A percentile compares a stretch with the other conserved stretches of the same genome.
These are phyloP conservation scores for Strobilomyces dryophilus DNA, from an alignment of 768 basidiomycete genomes.

Conservation along the genomic window DNA sequence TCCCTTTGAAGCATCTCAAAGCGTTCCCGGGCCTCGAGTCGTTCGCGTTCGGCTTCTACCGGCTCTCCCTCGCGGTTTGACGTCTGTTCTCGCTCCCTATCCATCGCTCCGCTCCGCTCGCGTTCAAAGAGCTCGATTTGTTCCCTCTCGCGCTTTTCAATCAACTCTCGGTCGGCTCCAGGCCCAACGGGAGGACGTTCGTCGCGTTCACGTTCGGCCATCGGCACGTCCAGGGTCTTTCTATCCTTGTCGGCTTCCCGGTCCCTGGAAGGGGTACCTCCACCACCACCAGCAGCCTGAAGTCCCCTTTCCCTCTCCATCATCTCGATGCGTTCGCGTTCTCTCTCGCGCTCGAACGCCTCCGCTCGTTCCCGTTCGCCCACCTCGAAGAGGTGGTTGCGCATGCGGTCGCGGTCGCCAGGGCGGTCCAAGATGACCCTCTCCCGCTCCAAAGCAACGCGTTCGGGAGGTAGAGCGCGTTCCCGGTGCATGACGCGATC, in stretches of 20 bases:
- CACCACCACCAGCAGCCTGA: constrained; percentile 9
- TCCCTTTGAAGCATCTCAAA: constrained; percentile 34
- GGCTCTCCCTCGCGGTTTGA: constrained; percentile 19
- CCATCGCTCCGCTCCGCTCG: constrained; percentile 11
- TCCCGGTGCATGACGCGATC: constrained; percentile 24
- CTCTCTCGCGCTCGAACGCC: constrained; percentile 32
- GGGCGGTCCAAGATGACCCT: constrained; percentile 17
- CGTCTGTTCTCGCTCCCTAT: constrained; percentile 18
- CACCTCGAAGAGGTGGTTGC: constrained; percentile 17
- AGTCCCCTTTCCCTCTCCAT: constrained; percentile 27
- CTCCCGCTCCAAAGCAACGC: constrained; percentile 20
- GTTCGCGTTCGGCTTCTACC: constrained; percentile 25
- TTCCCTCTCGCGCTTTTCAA: constrained; percentile 28
- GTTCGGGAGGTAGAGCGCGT: constrained; percentile 16
- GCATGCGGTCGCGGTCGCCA: constrained; percentile 27
- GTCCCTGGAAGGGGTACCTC: constrained; percentile 15
- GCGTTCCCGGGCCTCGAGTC: constrained; percentile 20
- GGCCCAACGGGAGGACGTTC: constrained; percentile 17
- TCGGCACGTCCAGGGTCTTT: constrained; percentile 11
- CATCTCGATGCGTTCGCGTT: constrained; percentile 27
- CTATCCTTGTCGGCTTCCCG: constrained; percentile 24
- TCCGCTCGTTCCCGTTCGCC: constrained; percentile 27
- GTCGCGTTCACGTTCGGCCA: constrained; percentile 20
- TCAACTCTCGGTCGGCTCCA: constrained; percentile 19
- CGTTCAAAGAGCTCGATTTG: constrained; percentile 22